Evolutionary conservation across 345 rosid genomes (phyloP).

Genomic region (Arabis alpina): DNA sequence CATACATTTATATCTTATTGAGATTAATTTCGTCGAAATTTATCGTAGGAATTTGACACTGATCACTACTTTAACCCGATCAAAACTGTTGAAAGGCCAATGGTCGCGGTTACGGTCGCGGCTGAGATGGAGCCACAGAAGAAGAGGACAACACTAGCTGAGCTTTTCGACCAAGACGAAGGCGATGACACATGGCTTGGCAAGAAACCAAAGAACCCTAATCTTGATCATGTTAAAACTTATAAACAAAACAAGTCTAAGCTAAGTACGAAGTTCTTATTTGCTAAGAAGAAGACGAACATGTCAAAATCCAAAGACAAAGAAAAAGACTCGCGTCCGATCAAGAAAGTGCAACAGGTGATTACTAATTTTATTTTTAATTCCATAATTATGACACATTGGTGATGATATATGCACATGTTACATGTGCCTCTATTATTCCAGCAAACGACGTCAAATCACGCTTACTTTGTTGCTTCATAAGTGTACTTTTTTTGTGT

Average conservation of each 20-base stretch:
- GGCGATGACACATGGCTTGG: not conserved
- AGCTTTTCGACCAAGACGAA: conserved; percentile 66
- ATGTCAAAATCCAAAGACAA: conserved; percentile 56
- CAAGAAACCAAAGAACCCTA: conserved; percentile 42
- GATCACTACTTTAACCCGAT: conserved; percentile 17
- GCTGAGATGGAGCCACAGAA: conserved; percentile 42
- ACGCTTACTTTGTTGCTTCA: not conserved
- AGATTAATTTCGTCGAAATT: too few species aligned
- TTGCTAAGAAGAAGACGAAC: conserved; percentile 75
- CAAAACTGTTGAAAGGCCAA: conserved; percentile 7
- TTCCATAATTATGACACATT: not conserved
- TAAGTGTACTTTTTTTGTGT: too few species aligned
- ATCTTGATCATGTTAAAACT: conserved; percentile 26
- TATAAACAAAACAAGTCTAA: conserved; percentile 31
- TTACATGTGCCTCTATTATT: conserved; percentile 31
- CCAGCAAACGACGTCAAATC: conserved; percentile 15
- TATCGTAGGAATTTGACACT: conserved; percentile 10
- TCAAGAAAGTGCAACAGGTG: conserved; percentile 65
- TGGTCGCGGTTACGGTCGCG: conserved; percentile 3
- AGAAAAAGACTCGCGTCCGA: conserved; percentile 57
- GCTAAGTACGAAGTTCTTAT: conserved; percentile 49
- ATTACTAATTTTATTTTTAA: conserved; percentile 6
- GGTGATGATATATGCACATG: conserved; percentile 4
- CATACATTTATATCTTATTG: too few species aligned
- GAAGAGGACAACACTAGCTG: conserved; percentile 79